A percentile compares a stretch with the other conserved stretches of the same genome.
Conservation (phyloP, 2,329 filamentous ascomycete genomes). For the Knoxdaviesia capensis region DNA sequence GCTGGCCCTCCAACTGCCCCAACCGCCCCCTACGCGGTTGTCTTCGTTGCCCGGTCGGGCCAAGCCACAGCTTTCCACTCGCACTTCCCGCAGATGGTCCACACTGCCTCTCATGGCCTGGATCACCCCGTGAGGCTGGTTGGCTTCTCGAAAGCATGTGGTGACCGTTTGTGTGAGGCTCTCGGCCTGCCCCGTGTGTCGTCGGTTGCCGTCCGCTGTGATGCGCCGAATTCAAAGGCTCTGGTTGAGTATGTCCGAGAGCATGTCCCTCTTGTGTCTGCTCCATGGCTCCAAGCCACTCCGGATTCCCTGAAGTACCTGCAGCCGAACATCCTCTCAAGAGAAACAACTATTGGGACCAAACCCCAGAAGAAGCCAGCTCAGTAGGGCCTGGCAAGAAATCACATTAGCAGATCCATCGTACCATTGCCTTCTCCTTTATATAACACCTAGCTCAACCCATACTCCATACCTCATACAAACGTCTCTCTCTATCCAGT, state of each 20-base stretch:
- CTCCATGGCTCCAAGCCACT: conserved; percentile 26
- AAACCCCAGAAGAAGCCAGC: conserved; percentile 8
- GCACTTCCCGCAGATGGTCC: conserved; percentile 37
- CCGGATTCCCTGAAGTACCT: conserved; percentile 9
- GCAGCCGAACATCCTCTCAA: conserved; percentile 14
- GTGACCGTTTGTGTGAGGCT: conserved; percentile 31
- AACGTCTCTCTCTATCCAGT: no score
- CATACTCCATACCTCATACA: no score
- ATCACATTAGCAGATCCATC: no score
- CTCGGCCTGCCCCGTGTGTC: conserved; percentile 45
- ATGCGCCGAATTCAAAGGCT: conserved; percentile 33
- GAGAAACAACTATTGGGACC: conserved; percentile 15
- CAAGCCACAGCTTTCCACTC: conserved; percentile 36
- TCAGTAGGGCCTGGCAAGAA: no score
- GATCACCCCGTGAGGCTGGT: conserved; percentile 32
- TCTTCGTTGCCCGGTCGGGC: conserved; percentile 38
- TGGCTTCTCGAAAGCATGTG: conserved; percentile 38
- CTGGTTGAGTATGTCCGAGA: conserved; percentile 34
- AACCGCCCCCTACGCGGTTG: conserved; percentile 20
- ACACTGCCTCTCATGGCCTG: conserved; percentile 22
- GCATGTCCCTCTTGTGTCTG: conserved; percentile 28
- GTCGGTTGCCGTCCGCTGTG: conserved; percentile 36
- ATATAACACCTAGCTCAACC: no score
- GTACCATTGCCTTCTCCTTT: no score
- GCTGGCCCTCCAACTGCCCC: not conserved